Evolutionary conservation across 352 stramenopile species (phyloP), one percentile per base, ranked within the genome.

Genomic region (Phytopythium aichiense): DNA sequence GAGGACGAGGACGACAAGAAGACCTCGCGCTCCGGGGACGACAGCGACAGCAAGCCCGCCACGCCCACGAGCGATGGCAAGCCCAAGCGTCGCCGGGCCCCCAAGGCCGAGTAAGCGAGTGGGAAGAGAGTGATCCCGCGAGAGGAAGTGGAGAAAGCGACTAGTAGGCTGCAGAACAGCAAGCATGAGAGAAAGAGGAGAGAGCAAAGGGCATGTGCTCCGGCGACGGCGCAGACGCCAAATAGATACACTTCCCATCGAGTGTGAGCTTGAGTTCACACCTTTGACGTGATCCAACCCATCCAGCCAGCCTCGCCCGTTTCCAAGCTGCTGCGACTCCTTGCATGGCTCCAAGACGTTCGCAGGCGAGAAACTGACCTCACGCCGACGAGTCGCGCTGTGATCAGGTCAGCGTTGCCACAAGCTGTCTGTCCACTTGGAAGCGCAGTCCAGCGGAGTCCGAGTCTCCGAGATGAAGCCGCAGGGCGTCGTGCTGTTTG

Each of bases 71-170:
- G 57, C 20, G 56, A 67, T 20, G 64, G 53, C 56, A 88, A 87
- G 58, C 61, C 67, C 48, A 76, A 82, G 64, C 81, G 79, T 54
- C 82, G 82, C 56, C 82, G 79, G 61, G 73, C 82, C 1, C 82
- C 82, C 35, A 88, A 89, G 72, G 79, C 74, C 57, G 79, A 91
- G 63, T 90, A 82, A 54, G 38, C 18, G 11, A 20, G 11, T 4
- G 13, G 38, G 11, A 16, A 11, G 38, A 23, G 40, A 22, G 40
- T 6, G 15, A 48, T 13, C n/a, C 16, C 16, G 40, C 15, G 40
- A 48, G 40, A 48, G 40, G 18, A 20, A 48, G 18, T 13, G 40
- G 40, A 23, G 7, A 4, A 20, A 22, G 40, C 40, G 18, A 48
- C 40, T 2, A 48, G 40, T 20, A 48, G 40, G 40, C 38, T 45